phyloP scores from a whole-genome alignment of 768 basidiomycete species.

The Tulasnella sp. region DNA sequence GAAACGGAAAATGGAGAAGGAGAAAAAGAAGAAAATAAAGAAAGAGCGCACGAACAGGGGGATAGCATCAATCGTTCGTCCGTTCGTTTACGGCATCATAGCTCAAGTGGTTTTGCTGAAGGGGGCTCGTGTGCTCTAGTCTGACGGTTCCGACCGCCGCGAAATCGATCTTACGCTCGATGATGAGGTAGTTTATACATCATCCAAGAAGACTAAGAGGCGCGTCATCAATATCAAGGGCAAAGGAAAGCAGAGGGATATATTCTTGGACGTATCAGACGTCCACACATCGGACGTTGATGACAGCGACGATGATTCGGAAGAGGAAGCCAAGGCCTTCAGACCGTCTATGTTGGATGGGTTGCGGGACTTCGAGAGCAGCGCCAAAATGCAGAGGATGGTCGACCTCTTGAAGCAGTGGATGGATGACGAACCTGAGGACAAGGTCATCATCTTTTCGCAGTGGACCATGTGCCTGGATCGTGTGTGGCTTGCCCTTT shows the following conservation, averaged over 20 bases:
- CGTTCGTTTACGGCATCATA: too few relatives aligned
- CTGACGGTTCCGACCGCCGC: too few relatives aligned
- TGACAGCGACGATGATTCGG: neutral
- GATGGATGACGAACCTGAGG: constrained; percentile 38
- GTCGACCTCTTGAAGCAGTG: constrained; percentile 15
- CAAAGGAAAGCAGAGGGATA: constrained; percentile 9
- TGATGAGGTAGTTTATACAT: too few relatives aligned
- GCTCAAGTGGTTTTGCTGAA: too few relatives aligned
- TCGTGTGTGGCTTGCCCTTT: constrained; percentile 23
- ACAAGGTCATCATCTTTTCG: constrained; percentile 61
- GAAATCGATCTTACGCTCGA: too few relatives aligned
- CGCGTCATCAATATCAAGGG: too few relatives aligned
- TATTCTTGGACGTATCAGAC: neutral
- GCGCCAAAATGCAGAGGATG: constrained; percentile 51
- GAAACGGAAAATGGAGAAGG: neutral
- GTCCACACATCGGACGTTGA: neutral
- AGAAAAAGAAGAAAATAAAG: neutral
- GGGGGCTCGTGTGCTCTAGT: too few relatives aligned
- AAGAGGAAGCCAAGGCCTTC: constrained; percentile 3
- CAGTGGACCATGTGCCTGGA: constrained; percentile 72
- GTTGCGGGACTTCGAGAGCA: constrained; percentile 37
- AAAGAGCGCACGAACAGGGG: too few relatives aligned
- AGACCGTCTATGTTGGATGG: neutral
- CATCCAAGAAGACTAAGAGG: too few relatives aligned
- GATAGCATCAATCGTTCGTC: too few relatives aligned